Evolutionary conservation across 192 early-diverging fungal species (phyloP).

Genomic region (Funneliformis mosseae): DNA sequence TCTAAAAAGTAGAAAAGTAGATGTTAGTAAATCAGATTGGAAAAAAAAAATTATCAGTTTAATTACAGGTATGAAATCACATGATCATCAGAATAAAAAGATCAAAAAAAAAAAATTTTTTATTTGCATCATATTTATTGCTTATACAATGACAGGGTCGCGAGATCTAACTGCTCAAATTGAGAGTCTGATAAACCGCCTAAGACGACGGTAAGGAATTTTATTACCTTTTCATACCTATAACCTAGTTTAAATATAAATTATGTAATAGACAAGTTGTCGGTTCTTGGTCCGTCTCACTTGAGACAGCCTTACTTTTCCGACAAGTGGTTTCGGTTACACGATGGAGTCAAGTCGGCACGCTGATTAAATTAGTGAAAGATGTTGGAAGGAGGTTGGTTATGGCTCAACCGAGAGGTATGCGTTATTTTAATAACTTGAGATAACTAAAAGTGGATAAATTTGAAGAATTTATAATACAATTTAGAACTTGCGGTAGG

Average conservation of each 20-base stretch:
- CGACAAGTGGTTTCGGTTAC: conserved; percentile 75
- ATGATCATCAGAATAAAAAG: too few species aligned
- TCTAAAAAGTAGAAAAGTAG: too few species aligned
- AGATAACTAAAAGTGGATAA: not conserved
- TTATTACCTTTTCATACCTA: not conserved
- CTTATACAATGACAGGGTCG: conserved; percentile 35
- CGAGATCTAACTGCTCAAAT: conserved; percentile 43
- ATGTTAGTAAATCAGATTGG: too few species aligned
- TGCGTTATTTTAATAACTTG: not conserved
- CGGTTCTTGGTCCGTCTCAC: conserved; percentile 66
- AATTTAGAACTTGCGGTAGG: conserved; percentile 76
- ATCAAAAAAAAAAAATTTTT: too few species aligned
- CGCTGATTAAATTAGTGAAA: conserved; percentile 65
- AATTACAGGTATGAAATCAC: too few species aligned
- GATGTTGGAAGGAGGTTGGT: conserved; percentile 67
- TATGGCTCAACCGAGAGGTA: conserved; percentile 78
- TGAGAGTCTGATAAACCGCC: conserved; percentile 45
- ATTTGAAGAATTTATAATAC: not conserved
- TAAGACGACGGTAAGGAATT: conserved; percentile 46
- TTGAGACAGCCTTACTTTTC: conserved; percentile 75
- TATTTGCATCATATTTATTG: too few species aligned
- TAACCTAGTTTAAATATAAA: not conserved
- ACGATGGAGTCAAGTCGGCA: conserved; percentile 67
- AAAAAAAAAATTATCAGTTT: too few species aligned
- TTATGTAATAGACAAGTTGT: conserved; percentile 58